A percentile compares a stretch with the other conserved stretches of the same genome.
These are phyloP conservation scores for Pseudocercospora pini-densiflorae DNA, from an alignment of 2,329 filamentous ascomycete species.

Conservation along the genomic window DNA sequence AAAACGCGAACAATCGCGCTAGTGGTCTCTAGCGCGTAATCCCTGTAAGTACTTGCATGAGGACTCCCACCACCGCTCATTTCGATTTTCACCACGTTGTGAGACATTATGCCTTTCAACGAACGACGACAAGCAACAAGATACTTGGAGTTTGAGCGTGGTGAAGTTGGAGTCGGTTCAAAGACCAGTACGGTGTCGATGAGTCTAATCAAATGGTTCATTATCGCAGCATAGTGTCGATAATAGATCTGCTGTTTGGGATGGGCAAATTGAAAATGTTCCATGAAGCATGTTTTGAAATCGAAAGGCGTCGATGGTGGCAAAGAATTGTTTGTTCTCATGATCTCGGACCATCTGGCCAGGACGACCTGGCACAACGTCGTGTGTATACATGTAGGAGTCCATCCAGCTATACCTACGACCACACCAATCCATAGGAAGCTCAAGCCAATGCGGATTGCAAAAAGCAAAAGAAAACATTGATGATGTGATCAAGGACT, in stretches of 20 bases:
- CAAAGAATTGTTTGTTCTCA: too few species aligned
- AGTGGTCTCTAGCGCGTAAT: neutral
- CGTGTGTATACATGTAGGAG: too few species aligned
- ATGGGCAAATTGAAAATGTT: too few species aligned
- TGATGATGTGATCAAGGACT: neutral
- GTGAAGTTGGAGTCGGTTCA: neutral
- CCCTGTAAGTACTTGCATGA: constrained; percentile 2
- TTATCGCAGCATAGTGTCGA: neutral
- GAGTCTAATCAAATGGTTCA: neutral
- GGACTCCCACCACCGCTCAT: too few species aligned
- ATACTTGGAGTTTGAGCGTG: neutral
- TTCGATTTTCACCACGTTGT: neutral
- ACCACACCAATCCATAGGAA: too few species aligned
- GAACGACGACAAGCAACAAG: too few species aligned
- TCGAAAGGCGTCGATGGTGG: too few species aligned
- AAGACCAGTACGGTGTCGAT: neutral
- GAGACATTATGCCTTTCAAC: neutral
- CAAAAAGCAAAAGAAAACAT: neutral
- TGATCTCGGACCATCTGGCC: too few species aligned
- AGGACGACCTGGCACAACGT: too few species aligned
- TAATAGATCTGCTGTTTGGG: neutral
- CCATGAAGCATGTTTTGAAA: too few species aligned
- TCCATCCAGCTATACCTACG: too few species aligned
- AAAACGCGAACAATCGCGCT: constrained; percentile 5
- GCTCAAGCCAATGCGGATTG: neutral